phyloP scores from a whole-genome alignment of 352 stramenopile species.

The Lagenidium sp. region DNA sequence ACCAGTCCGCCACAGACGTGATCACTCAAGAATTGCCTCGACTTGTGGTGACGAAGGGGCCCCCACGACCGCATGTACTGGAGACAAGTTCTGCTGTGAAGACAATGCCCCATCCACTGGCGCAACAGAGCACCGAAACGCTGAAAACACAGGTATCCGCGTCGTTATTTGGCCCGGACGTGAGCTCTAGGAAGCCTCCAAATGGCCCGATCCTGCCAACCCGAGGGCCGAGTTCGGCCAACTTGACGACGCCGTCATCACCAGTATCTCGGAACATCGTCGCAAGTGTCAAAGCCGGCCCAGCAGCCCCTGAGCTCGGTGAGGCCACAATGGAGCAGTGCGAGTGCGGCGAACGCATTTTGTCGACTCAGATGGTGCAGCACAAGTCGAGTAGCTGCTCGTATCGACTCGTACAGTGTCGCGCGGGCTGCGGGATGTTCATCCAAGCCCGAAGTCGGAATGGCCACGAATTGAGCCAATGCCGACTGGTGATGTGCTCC shows the following conservation, averaged over 20 bases:
- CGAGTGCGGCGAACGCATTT: constrained; percentile 28
- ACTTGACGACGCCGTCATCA: not conserved
- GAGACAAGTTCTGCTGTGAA: too few species aligned
- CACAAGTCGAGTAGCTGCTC: constrained; percentile 27
- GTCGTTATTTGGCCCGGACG: constrained; percentile 15
- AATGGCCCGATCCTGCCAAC: not conserved
- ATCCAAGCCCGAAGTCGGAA: constrained; percentile 41
- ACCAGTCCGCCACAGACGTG: constrained; percentile 2
- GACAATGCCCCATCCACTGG: constrained; percentile 1
- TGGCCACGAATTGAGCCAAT: constrained; percentile 61
- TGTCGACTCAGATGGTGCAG: constrained; percentile 12
- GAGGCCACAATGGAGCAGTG: constrained; percentile 19
- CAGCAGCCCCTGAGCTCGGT: too few species aligned
- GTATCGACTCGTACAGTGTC: constrained; percentile 34
- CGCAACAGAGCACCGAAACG: constrained; percentile 15
- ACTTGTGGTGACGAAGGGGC: constrained; percentile 36
- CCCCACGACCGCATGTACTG: too few species aligned
- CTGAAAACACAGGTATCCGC: constrained; percentile 16
- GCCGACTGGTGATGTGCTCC: constrained; percentile 46
- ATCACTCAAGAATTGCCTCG: constrained; percentile 14
- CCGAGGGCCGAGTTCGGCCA: not conserved
- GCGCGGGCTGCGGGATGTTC: constrained; percentile 35
- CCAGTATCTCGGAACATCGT: too few species aligned
- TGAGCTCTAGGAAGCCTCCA: constrained; percentile 6
- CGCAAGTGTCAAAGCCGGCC: too few species aligned